Percentiles rank a stretch among this genome's conserved stretches.
phyloP scores from a whole-genome alignment of 75 land plant species.

The Chamaecyparis obtusa region DNA sequence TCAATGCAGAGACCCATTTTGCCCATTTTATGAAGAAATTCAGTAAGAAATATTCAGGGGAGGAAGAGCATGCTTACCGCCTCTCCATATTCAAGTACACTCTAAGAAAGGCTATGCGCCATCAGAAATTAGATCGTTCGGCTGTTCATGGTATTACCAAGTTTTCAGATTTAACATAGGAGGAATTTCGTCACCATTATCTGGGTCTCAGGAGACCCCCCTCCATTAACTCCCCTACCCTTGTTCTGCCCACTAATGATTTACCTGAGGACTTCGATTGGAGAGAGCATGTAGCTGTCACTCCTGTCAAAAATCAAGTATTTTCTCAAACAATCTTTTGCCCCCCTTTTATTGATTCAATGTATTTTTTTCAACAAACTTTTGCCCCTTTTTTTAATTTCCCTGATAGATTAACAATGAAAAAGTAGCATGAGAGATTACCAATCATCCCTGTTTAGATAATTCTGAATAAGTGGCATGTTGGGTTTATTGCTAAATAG shows the following conservation, averaged over 20 bases:
- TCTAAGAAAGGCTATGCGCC: constrained; percentile 52
- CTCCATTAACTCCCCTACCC: constrained; percentile 45
- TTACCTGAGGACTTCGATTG: constrained; percentile 84
- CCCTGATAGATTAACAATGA: not conserved
- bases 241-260: constrained; percentile 64
- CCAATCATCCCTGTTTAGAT: not conserved
- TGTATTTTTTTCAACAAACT: not conserved
- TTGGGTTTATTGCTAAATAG: too few species aligned
- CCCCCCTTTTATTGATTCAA: too few species aligned
- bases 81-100: constrained; percentile 71
- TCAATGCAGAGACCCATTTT: constrained; percentile 39
- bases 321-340: not conserved
- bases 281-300: constrained; percentile 87
- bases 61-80: constrained; percentile 66
- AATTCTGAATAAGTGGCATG: not conserved
- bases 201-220: constrained; percentile 47
- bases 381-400: too few species aligned
- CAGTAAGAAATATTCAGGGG: constrained; percentile 51
- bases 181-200: constrained; percentile 54
- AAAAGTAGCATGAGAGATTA: not conserved
- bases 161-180: constrained; percentile 89
- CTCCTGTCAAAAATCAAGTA: constrained; percentile 86
- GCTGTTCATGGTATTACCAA: constrained; percentile 90
- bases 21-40: constrained; percentile 51
- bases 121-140: constrained; percentile 84